phyloP scores from a whole-genome alignment of 169 alveolate genomes.

The Cytauxzoon felis region DNA sequence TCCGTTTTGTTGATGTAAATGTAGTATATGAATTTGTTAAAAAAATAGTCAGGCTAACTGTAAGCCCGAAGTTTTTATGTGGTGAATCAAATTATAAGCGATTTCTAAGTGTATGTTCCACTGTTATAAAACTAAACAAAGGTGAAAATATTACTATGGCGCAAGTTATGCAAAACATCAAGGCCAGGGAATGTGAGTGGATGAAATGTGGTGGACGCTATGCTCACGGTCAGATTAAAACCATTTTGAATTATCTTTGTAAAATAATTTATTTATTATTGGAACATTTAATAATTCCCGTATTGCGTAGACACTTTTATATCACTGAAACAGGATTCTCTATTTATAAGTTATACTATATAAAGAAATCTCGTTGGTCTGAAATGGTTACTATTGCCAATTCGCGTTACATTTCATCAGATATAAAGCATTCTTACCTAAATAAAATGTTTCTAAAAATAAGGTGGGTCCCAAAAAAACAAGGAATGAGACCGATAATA shows the following conservation, averaged over 20 bases:
- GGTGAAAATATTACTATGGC: conserved; percentile 51
- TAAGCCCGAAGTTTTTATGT: conserved; percentile 32
- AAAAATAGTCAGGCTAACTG: conserved; percentile 1
- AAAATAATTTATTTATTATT: conserved; percentile 36
- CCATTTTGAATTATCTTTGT: conserved; percentile 45
- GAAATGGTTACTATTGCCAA: conserved; percentile 35
- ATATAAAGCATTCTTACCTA: not conserved
- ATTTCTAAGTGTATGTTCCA: conserved; percentile 20
- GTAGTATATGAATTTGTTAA: conserved; percentile 15
- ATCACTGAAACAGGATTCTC: conserved; percentile 43
- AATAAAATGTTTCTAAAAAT: not conserved
- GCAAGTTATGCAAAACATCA: conserved; percentile 44
- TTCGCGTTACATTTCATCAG: not conserved
- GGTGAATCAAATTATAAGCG: conserved; percentile 17
- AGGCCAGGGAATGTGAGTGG: conserved; percentile 45
- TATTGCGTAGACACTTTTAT: conserved; percentile 38
- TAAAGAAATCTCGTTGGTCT: conserved; percentile 36
- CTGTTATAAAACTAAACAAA: conserved; percentile 43
- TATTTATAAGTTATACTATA: conserved; percentile 38
- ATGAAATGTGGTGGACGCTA: not conserved
- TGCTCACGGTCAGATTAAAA: conserved; percentile 29
- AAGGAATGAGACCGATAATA: conserved; percentile 61
- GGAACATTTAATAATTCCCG: conserved; percentile 46
- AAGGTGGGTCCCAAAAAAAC: conserved; percentile 53
- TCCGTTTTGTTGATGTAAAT: not conserved